Evolutionary conservation across 2,329 filamentous ascomycete genomes (phyloP).

Genomic region (Aspergillus flavus): DNA sequence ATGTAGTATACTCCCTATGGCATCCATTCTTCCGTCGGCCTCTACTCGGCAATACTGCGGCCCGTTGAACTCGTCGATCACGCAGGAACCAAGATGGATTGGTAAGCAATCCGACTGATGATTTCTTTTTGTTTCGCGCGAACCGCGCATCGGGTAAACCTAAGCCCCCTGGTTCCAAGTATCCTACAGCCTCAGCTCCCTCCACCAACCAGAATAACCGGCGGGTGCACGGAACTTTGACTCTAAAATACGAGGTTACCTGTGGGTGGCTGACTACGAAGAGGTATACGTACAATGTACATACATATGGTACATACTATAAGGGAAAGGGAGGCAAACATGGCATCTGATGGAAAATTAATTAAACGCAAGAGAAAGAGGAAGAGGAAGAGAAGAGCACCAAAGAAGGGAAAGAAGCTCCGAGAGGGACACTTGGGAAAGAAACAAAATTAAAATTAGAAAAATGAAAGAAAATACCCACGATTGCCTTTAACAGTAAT

Average conservation of each 20-base stretch:
- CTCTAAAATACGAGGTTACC: not conserved
- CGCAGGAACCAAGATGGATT: not conserved
- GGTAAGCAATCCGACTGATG: not conserved
- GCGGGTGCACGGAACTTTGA: not conserved
- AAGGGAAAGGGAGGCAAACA: not conserved
- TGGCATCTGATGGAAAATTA: not conserved
- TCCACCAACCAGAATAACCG: not conserved
- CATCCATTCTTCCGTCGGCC: not conserved
- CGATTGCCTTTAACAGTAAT: not conserved
- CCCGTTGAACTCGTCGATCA: not conserved
- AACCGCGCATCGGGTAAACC: conserved; percentile 18
- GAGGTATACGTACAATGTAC: not conserved
- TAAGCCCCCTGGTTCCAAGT: not conserved
- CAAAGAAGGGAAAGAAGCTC: not conserved
- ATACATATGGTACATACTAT: not conserved
- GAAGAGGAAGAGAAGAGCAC: not conserved
- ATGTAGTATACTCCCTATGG: not conserved
- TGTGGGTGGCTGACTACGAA: not conserved
- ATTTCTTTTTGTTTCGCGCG: conserved; percentile 13
- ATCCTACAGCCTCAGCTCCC: not conserved
- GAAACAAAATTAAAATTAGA: not conserved
- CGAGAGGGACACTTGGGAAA: not conserved
- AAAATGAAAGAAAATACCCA: not conserved
- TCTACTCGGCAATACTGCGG: not conserved
- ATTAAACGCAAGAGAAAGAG: not conserved